Evolutionary conservation across 805 yeast species (phyloP), one percentile per base, ranked within the genome.

Genomic region (Suhomyces pyralidae): DNA sequence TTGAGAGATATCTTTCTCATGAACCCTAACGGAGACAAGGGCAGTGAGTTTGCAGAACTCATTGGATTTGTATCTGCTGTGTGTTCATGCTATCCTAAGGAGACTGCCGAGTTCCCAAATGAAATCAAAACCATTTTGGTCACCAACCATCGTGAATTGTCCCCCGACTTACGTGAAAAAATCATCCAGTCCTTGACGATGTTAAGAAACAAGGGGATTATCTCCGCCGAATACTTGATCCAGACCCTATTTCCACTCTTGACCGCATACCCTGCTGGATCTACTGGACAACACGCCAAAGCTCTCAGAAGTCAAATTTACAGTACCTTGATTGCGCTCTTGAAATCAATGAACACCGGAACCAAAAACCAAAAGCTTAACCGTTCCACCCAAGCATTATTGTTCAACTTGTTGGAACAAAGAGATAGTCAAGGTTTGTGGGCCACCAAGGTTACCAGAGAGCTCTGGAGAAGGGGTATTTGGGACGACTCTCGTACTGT

Each of bases 401-500:
- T 96, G 49, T 93, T 94, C 77, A 90, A 89, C 61, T 76, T 93
- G 57, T 74, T 94, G 45, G 97, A 90, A 58, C 85, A 88, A 67
- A 83, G 88, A 54, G 80, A 90, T 40, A 64, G 77, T 44, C 89
- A 87, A 61, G 97, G 97, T 36, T 73, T 94, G 22, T 94, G 98
- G 97, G 97, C 98, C 7, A 89, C 97, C 2, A 92, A 90, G 63
- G 74, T 94, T 52, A 91, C 97, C 5, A 82, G 98, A 66, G 98
- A 94, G 69, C 76, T 94, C 49, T 94, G 99, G 99, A 82, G 97
- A 75, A 81, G 98, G 66, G 96, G 96, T 64, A 88, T 94, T 53
- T 94, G 99, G 99, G 97, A 91, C 68, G 99, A 94, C 68, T 82
- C 96, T 0, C 79, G 97, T 62, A 87, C 98, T 0, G 96, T 94